Evolutionary conservation across 2,329 filamentous ascomycete species (phyloP).

Genomic region (Aspergillus fumigatus): DNA sequence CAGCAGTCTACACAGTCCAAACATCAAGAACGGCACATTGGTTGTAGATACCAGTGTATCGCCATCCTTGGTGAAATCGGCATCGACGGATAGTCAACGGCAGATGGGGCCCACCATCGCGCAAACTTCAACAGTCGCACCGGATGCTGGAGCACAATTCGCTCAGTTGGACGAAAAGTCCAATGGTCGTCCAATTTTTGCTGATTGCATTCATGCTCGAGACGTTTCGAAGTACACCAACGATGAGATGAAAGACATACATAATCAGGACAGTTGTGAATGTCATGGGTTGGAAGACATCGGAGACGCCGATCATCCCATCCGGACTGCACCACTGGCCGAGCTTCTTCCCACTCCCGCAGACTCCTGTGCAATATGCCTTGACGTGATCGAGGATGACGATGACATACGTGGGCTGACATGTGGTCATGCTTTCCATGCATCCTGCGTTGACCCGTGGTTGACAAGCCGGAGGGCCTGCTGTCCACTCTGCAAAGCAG

Average conservation of each 20-base stretch:
- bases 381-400: conserved; percentile 89
- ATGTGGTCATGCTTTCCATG: conserved; percentile 98
- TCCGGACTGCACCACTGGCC: conserved; percentile 74
- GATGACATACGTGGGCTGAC: conserved; percentile 91
- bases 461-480: conserved; percentile 89
- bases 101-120: conserved; percentile 11
- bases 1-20: conserved; percentile 70
- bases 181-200: background rate
- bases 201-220: background rate
- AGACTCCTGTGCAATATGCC: conserved; percentile 93
- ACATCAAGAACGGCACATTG: conserved; percentile 53
- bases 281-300: conserved; percentile 63
- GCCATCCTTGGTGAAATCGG: conserved; percentile 15
- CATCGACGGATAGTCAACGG: conserved; percentile 19
- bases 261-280: conserved; percentile 31
- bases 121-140: conserved; percentile 11
- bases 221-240: background rate
- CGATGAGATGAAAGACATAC: background rate
- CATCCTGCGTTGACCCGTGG: conserved; percentile 93
- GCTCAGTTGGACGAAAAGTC: conserved; percentile 17
- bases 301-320: conserved; percentile 71
- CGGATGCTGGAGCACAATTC: conserved; percentile 8
- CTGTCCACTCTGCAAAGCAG: conserved; percentile 95
- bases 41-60: conserved; percentile 20
- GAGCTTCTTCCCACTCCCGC: conserved; percentile 78